Evolutionary conservation across 2,329 filamentous ascomycete genomes (phyloP).

Genomic region (Pseudocercospora eumusae): DNA sequence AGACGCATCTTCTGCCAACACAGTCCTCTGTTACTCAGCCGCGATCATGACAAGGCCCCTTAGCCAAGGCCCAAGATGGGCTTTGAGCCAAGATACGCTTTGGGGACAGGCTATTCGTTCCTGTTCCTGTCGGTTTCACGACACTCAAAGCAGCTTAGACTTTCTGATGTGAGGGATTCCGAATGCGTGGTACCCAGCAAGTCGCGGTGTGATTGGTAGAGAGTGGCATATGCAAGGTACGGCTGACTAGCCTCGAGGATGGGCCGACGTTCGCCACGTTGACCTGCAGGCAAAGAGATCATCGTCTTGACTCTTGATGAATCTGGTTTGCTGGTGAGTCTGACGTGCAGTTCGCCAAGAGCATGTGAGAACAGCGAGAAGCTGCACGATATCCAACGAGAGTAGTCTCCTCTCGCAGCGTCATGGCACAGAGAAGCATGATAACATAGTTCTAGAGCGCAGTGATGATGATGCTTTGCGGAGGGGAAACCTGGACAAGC

Average conservation of each 20-base stretch:
- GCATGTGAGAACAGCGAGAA: not conserved
- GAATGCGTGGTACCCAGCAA: constrained; percentile 7
- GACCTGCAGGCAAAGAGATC: constrained; percentile 24
- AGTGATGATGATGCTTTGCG: constrained; percentile 17
- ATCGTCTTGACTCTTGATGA: too few species aligned
- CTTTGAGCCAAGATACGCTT: constrained; percentile 5
- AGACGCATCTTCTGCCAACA: too few species aligned
- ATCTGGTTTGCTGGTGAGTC: not conserved
- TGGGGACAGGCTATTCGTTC: constrained; percentile 14
- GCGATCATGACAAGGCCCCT: not conserved
- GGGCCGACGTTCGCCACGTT: constrained; percentile 20
- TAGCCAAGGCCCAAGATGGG: too few species aligned
- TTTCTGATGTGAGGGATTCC: constrained; percentile 7
- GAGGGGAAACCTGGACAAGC: constrained; percentile 8
- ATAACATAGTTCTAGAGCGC: too few species aligned
- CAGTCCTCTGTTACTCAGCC: not conserved
- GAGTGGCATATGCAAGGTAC: constrained; percentile 23
- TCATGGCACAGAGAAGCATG: too few species aligned
- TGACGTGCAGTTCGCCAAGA: too few species aligned
- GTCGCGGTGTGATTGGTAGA: not conserved
- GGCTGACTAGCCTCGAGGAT: constrained; percentile 16
- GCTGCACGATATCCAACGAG: not conserved
- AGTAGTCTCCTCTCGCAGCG: not conserved
- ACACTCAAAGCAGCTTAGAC: constrained; percentile 15
- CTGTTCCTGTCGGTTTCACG: constrained; percentile 21